These are phyloP conservation scores for Pseudocercospora macadamiae DNA, from an alignment of 2,329 filamentous ascomycete genomes.

Conservation along the genomic window DNA sequence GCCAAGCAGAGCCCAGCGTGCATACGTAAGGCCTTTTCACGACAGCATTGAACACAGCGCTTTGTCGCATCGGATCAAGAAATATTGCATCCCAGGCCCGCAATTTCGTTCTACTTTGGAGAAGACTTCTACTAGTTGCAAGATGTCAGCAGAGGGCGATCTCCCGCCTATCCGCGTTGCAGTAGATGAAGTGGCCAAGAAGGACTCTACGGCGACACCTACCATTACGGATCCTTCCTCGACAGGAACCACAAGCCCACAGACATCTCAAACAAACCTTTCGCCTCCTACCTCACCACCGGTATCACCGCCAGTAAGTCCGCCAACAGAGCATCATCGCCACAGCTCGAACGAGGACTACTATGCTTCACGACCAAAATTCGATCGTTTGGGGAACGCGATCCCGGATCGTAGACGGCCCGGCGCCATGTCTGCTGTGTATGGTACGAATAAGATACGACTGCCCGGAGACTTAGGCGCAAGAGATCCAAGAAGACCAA, in stretches of 20 bases:
- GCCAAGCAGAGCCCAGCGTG: constrained; percentile 3
- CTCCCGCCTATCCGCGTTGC: not conserved
- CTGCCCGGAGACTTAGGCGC: constrained; percentile 43
- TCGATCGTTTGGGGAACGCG: constrained; percentile 36
- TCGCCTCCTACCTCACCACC: constrained; percentile 33
- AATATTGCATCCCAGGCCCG: not conserved
- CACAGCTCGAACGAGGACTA: constrained; percentile 30
- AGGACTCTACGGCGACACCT: constrained; percentile 13
- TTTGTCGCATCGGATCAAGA: not conserved
- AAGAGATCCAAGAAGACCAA: constrained; percentile 39
- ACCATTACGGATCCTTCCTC: constrained; percentile 6
- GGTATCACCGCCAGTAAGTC: constrained; percentile 29
- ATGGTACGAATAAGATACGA: constrained; percentile 31
- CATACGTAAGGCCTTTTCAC: not conserved
- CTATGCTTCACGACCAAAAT: constrained; percentile 33
- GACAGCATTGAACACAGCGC: not conserved
- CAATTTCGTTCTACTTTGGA: too few relatives aligned
- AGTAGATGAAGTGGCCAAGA: constrained; percentile 14
- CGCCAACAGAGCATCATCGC: constrained; percentile 19
- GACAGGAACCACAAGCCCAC: constrained; percentile 10
- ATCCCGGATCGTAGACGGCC: constrained; percentile 31
- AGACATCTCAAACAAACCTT: constrained; percentile 11
- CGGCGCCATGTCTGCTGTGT: constrained; percentile 37
- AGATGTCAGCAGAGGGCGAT: constrained; percentile 8
- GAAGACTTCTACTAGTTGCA: not conserved